Evolutionary conservation across 192 early-diverging fungal genomes (phyloP).

Genomic region (Fimicolochytrium jonesii): DNA sequence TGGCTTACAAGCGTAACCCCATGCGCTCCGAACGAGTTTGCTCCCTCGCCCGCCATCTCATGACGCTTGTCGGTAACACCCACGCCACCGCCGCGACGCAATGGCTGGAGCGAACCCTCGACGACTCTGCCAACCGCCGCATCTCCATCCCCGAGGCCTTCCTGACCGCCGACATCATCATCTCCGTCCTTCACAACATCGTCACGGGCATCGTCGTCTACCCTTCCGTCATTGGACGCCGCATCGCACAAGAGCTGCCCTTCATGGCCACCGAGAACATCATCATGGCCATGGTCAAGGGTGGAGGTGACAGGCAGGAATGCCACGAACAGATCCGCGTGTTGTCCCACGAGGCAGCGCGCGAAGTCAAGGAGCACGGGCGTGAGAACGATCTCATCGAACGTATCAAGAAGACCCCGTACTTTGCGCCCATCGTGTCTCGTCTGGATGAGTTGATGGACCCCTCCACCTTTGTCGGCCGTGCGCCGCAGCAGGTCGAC

Average conservation of each 20-base stretch:
- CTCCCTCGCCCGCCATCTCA: constrained; percentile 90
- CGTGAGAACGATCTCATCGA: constrained; percentile 95
- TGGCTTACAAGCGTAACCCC: constrained; percentile 99
- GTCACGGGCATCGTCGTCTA: constrained; percentile 97
- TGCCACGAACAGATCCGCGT: constrained; percentile 98
- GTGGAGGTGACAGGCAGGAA: constrained; percentile 89
- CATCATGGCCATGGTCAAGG: constrained; percentile 98
- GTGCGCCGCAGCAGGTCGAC: constrained; percentile 91
- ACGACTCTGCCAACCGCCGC: constrained; percentile 94
- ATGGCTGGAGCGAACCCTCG: constrained; percentile 97
- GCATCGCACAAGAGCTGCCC: constrained; percentile 91
- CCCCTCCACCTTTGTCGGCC: constrained; percentile 88
- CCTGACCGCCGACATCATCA: constrained; percentile 93
- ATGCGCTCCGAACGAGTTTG: constrained; percentile 98
- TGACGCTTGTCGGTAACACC: constrained; percentile 83
- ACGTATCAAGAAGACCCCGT: constrained; percentile 70
- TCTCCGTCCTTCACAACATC: constrained; percentile 93
- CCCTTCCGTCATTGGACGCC: constrained; percentile 85
- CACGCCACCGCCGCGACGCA: constrained; percentile 87
- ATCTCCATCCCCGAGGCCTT: constrained; percentile 96
- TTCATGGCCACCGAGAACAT: constrained; percentile 99
- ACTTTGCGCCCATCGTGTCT: constrained; percentile 83
- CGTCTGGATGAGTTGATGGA: constrained; percentile 70
- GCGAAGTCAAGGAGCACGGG: constrained; percentile 86
- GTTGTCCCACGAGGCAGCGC: constrained; percentile 86